A percentile compares a stretch with the other conserved stretches of the same genome.
phyloP scores from a whole-genome alignment of 192 early-diverging fungal species.

The Backusella morwellensis region DNA sequence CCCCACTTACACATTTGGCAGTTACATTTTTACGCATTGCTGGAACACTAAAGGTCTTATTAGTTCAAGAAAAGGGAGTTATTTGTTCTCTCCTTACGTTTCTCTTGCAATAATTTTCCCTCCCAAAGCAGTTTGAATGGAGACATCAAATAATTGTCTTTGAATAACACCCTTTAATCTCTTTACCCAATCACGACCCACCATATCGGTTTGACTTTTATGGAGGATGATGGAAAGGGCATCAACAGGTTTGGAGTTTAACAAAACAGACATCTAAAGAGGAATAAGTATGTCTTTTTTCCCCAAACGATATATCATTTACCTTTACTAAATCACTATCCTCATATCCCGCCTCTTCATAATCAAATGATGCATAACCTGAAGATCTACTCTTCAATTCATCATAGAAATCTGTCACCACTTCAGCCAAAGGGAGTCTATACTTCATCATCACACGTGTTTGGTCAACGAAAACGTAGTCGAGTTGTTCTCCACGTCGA shows the following conservation, averaged over 20 bases:
- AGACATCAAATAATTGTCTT: conserved; percentile 91
- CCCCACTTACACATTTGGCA: conserved; percentile 78
- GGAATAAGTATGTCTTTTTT: neutral
- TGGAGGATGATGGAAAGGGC: conserved; percentile 90
- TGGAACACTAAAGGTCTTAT: conserved; percentile 48
- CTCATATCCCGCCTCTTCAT: conserved; percentile 90
- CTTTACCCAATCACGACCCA: conserved; percentile 82
- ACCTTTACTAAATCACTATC: conserved; percentile 85
- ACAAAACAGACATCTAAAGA: conserved; percentile 73
- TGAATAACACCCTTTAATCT: conserved; percentile 79
- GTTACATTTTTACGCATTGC: conserved; percentile 94
- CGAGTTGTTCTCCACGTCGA: conserved; percentile 80
- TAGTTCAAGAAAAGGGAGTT: neutral
- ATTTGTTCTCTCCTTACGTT: conserved; percentile 41
- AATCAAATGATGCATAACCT: conserved; percentile 94
- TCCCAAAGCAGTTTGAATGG: conserved; percentile 87
- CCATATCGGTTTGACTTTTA: conserved; percentile 59
- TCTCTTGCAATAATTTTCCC: conserved; percentile 85
- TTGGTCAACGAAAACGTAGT: conserved; percentile 88
- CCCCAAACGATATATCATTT: neutral
- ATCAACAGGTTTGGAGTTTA: conserved; percentile 92
- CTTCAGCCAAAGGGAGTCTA: conserved; percentile 85
- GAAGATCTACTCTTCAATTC: conserved; percentile 87
- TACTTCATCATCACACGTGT: conserved; percentile 85
- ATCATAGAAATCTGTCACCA: conserved; percentile 95